phyloP scores from a whole-genome alignment of 139 green algal species.

The Coccomyxa sp. region DNA sequence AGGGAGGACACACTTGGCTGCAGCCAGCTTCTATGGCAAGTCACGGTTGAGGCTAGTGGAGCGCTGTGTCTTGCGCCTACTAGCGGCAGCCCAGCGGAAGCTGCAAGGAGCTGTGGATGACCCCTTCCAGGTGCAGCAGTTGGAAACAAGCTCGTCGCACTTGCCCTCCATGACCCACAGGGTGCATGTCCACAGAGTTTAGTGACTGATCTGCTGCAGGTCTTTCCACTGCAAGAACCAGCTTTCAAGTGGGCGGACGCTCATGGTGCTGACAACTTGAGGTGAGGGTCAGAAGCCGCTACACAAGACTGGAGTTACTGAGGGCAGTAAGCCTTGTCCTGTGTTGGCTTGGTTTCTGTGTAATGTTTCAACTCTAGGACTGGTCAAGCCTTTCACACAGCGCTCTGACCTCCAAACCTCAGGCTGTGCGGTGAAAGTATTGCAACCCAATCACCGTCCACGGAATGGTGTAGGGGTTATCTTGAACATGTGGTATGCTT shows the following conservation, averaged over 20 bases:
- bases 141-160: neutral
- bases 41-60: neutral
- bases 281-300: too few species aligned
- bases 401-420: too few species aligned
- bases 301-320: too few species aligned
- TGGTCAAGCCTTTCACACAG: too few species aligned
- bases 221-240: slow-evolving; percentile 42
- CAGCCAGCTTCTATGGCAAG: neutral
- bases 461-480: too few species aligned
- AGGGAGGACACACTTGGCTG: too few species aligned
- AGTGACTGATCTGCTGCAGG: neutral
- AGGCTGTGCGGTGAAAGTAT: too few species aligned
- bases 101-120: neutral
- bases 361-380: too few species aligned
- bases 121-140: neutral
- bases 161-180: neutral
- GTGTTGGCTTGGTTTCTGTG: too few species aligned
- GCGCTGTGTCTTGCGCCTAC: neutral
- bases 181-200: neutral
- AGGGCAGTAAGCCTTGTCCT: too few species aligned
- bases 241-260: slow-evolving; percentile 50
- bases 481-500: slow-evolving; percentile 4
- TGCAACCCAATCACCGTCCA: too few species aligned
- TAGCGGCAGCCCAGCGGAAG: neutral
- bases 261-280: too few species aligned